Conservation (phyloP, 495 filamentous ascomycete species). For the Neurospora sp. region DNA sequence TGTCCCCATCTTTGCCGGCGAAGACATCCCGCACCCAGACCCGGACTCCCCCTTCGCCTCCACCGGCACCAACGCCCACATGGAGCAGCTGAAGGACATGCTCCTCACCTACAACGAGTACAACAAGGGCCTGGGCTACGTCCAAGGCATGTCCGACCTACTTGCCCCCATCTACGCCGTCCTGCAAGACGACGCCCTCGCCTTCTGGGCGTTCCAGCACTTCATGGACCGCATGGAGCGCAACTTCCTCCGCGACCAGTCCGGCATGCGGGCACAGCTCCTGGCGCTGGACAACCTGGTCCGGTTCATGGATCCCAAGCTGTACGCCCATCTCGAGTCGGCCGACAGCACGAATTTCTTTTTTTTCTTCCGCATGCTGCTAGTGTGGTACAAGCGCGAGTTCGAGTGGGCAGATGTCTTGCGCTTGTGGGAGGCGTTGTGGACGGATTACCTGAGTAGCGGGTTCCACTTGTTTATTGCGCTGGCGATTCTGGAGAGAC, state of each 20-base stretch:
- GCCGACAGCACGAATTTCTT: slow-evolving; percentile 98
- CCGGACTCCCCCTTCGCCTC: slow-evolving; percentile 91
- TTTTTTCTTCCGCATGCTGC: slow-evolving; percentile 97
- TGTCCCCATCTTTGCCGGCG: slow-evolving; percentile 86
- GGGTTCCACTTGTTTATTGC: slow-evolving; percentile 94
- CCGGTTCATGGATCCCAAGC: slow-evolving; percentile 89
- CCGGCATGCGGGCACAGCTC: slow-evolving; percentile 87
- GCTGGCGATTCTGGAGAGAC: slow-evolving; percentile 90
- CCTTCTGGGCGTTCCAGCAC: slow-evolving; percentile 91
- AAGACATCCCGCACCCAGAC: slow-evolving; percentile 97
- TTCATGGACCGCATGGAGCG: slow-evolving; percentile 98
- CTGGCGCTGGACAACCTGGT: slow-evolving; percentile 86
- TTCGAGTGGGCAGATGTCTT: slow-evolving; percentile 83
- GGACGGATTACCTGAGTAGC: slow-evolving; percentile 84
- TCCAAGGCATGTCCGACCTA: slow-evolving; percentile 97
- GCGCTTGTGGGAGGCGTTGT: slow-evolving; percentile 83
- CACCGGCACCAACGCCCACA: slow-evolving; percentile 87
- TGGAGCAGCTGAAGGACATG: slow-evolving; percentile 99
- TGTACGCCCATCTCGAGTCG: slow-evolving; percentile 80
- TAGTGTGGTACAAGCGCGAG: slow-evolving; percentile 98
- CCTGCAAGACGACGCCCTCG: slow-evolving; percentile 42
- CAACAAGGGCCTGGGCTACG: slow-evolving; percentile 86
- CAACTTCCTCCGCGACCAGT: slow-evolving; percentile 95
- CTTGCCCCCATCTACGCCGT: slow-evolving; percentile 64
- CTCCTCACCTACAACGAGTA: slow-evolving; percentile 96